These are phyloP conservation scores for Parastagonospora avenae DNA, from an alignment of 2,329 filamentous ascomycete species.

Conservation along the genomic window DNA sequence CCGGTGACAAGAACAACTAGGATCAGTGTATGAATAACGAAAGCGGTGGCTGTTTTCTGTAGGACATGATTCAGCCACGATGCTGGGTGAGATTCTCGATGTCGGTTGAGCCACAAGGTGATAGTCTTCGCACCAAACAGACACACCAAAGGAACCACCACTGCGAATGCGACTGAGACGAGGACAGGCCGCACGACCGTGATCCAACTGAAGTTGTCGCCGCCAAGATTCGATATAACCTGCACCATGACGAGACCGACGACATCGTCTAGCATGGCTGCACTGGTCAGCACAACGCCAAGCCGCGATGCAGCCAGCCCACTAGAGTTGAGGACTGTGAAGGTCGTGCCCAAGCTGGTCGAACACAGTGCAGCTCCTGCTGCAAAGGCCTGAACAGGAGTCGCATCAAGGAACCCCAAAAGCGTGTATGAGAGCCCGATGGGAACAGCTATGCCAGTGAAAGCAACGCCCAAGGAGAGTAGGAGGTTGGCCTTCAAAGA, in stretches of 20 bases:
- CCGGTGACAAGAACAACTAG: constrained; percentile 58
- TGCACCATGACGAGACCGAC: constrained; percentile 78
- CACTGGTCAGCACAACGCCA: constrained; percentile 69
- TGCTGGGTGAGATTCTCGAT: constrained; percentile 26
- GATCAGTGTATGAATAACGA: constrained; percentile 56
- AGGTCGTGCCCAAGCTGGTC: constrained; percentile 75
- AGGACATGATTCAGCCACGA: constrained; percentile 33
- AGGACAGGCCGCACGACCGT: constrained; percentile 58
- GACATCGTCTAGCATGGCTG: constrained; percentile 83
- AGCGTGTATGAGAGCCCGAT: constrained; percentile 70
- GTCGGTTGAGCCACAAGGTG: constrained; percentile 43
- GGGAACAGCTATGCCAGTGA: constrained; percentile 68
- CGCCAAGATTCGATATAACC: constrained; percentile 70
- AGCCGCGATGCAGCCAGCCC: constrained; percentile 60
- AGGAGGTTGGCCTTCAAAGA: constrained; percentile 64
- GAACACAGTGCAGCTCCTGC: constrained; percentile 75
- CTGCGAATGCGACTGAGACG: constrained; percentile 60
- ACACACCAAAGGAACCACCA: constrained; percentile 56
- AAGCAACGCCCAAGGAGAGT: constrained; percentile 66
- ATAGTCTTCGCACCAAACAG: constrained; percentile 52
- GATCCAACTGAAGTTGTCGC: constrained; percentile 43
- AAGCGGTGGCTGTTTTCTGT: constrained; percentile 40
- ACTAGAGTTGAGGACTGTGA: constrained; percentile 67
- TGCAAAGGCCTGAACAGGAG: constrained; percentile 68
- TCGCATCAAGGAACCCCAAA: constrained; percentile 55